Conservation (phyloP, 1,139 yeast genomes). For the Tardiomyces blankii region DNA sequence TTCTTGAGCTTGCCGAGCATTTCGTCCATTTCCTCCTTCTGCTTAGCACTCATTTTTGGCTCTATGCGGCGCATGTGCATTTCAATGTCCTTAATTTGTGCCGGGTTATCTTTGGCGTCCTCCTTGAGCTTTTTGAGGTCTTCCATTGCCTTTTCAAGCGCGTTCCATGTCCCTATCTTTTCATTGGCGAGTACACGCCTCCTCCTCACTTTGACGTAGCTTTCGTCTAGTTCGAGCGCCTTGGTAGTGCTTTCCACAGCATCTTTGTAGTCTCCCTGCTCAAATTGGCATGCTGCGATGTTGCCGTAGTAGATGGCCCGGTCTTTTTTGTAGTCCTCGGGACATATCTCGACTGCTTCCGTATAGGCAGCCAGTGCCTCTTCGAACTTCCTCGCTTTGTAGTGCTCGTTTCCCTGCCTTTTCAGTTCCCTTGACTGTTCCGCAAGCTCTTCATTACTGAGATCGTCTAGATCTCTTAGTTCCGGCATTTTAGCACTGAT, state of each 20-base stretch:
- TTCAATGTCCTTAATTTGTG: slow-evolving; percentile 1
- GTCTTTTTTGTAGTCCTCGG: slow-evolving; percentile 30
- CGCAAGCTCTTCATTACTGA: slow-evolving; percentile 12
- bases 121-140: slow-evolving; percentile 12
- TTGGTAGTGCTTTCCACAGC: slow-evolving; percentile 56
- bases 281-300: slow-evolving; percentile 67
- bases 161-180: slow-evolving; percentile 17
- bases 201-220: slow-evolving; percentile 52
- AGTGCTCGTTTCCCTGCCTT: slow-evolving; percentile 48
- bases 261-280: slow-evolving; percentile 60
- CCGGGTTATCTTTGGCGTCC: neutral
- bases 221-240: slow-evolving; percentile 47
- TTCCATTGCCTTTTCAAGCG: slow-evolving; percentile 17
- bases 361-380: slow-evolving; percentile 56
- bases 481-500: neutral
- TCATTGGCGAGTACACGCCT: slow-evolving; percentile 60
- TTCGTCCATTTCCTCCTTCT: slow-evolving; percentile 18
- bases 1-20: slow-evolving; percentile 21
- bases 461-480: neutral
- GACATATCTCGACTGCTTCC: slow-evolving; percentile 40
- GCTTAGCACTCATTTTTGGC: slow-evolving; percentile 14
- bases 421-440: slow-evolving; percentile 42
- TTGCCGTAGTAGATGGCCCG: slow-evolving; percentile 62
- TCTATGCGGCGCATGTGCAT: slow-evolving; percentile 6
- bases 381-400: slow-evolving; percentile 42